Evolutionary conservation across 1,284 basidiomycete species (phyloP).

Genomic region (Ustilago shanxiensis): DNA sequence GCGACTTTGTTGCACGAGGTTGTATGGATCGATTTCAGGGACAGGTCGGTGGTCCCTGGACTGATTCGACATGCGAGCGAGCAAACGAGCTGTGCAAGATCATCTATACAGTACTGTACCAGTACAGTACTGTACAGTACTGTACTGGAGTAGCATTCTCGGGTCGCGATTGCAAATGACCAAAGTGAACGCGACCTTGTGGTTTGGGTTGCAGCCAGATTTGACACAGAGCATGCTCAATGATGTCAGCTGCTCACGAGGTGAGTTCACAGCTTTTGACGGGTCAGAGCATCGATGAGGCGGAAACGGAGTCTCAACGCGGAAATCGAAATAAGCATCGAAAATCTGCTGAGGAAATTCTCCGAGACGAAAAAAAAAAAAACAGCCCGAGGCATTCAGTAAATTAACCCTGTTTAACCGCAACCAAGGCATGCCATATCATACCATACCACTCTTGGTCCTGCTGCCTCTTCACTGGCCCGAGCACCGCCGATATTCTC

Average conservation of each 20-base stretch:
- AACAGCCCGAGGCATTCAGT: constrained; percentile 4
- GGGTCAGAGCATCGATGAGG: background rate
- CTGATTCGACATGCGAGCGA: too few relatives aligned
- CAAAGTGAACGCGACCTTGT: background rate
- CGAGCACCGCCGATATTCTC: too few relatives aligned
- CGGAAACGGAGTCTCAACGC: constrained; percentile 4
- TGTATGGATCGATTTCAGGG: background rate
- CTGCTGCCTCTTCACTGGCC: too few relatives aligned
- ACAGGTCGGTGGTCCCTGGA: background rate
- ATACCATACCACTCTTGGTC: too few relatives aligned
- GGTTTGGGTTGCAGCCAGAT: background rate
- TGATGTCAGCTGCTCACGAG: constrained; percentile 3
- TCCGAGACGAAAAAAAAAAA: constrained; percentile 12
- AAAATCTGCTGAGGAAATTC: constrained; percentile 5
- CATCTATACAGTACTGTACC: background rate
- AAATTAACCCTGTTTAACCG: too few relatives aligned
- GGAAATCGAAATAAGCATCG: constrained; percentile 24
- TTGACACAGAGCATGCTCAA: background rate
- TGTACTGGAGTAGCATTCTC: too few relatives aligned
- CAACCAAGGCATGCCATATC: too few relatives aligned
- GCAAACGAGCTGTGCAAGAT: background rate
- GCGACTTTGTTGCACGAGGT: background rate
- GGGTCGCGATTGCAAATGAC: background rate
- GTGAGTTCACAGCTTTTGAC: background rate
- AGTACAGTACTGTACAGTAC: too few relatives aligned